Conservation (phyloP, 495 filamentous ascomycete species). For the Cryomyces minteri region DNA sequence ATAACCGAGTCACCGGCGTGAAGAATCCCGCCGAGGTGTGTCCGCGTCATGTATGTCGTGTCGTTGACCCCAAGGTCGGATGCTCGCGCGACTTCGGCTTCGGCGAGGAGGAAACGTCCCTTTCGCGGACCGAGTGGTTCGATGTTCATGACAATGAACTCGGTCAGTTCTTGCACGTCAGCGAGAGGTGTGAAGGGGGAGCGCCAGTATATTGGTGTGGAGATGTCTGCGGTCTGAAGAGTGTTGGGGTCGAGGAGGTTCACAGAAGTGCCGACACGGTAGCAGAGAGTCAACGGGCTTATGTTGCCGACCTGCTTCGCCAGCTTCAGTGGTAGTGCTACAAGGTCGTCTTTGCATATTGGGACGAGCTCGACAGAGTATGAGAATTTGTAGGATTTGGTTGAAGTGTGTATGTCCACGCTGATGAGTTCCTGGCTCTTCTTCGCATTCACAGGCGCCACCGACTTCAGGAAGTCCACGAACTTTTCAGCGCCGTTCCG, state of each 20-base stretch:
- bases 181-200: constrained; percentile 67
- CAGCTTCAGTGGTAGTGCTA: constrained; percentile 76
- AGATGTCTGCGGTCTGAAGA: constrained; percentile 75
- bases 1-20: constrained; percentile 82
- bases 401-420: constrained; percentile 75
- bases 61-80: constrained; percentile 81
- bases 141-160: constrained; percentile 92
- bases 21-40: constrained; percentile 74
- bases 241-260: constrained; percentile 83
- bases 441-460: constrained; percentile 59
- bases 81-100: constrained; percentile 71
- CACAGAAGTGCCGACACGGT: constrained; percentile 73
- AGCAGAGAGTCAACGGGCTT: constrained; percentile 60
- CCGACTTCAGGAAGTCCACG: constrained; percentile 72
- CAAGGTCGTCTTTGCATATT: constrained; percentile 91
- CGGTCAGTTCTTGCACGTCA: constrained; percentile 67
- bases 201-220: constrained; percentile 69
- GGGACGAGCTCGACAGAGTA: constrained; percentile 76
- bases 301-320: constrained; percentile 79
- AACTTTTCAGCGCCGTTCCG: constrained; percentile 87
- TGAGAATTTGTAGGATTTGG: constrained; percentile 81
- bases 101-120: constrained; percentile 68
- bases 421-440: constrained; percentile 87
- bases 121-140: constrained; percentile 56
- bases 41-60: constrained; percentile 67